Evolutionary conservation across 176 grass and related monocot species (phyloP).

Genomic region (Triticum timopheevii): DNA sequence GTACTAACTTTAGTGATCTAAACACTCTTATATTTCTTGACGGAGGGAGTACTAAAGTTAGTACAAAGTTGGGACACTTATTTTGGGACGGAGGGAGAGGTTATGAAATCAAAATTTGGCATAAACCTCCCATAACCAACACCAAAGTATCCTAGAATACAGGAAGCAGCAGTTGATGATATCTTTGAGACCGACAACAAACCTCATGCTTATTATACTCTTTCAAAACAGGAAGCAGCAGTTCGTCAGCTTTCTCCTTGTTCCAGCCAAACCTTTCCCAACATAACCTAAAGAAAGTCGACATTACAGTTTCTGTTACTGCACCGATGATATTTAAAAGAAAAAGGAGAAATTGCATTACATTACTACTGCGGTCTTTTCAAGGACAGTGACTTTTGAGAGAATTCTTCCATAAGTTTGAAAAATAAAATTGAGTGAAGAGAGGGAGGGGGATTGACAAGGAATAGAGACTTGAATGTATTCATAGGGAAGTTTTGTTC

Average conservation of each 20-base stretch:
- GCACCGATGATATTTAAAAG: constrained; percentile 12
- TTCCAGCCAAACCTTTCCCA: constrained; percentile 96
- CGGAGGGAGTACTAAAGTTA: no score
- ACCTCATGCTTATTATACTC: constrained; percentile 96
- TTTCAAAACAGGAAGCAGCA: constrained; percentile 89
- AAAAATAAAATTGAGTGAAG: neutral
- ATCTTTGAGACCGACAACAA: neutral
- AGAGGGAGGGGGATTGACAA: neutral
- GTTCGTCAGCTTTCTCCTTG: constrained; percentile 93
- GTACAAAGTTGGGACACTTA: no score
- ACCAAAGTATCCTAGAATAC: constrained; percentile 21
- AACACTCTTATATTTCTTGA: no score
- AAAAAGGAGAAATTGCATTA: constrained; percentile 2
- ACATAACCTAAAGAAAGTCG: constrained; percentile 61
- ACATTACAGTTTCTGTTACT: constrained; percentile 14
- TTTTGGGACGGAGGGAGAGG: no score
- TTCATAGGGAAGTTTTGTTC: neutral
- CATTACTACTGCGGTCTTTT: neutral
- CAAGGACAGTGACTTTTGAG: neutral
- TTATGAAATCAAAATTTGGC: constrained; percentile 3
- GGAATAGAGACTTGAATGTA: neutral
- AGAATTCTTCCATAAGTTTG: neutral
- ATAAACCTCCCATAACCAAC: constrained; percentile 7
- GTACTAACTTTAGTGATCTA: no score
- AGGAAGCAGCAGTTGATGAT: constrained; percentile 13